These are phyloP conservation scores for Boletus sensibilis DNA, from an alignment of 768 basidiomycete species.

Conservation along the genomic window DNA sequence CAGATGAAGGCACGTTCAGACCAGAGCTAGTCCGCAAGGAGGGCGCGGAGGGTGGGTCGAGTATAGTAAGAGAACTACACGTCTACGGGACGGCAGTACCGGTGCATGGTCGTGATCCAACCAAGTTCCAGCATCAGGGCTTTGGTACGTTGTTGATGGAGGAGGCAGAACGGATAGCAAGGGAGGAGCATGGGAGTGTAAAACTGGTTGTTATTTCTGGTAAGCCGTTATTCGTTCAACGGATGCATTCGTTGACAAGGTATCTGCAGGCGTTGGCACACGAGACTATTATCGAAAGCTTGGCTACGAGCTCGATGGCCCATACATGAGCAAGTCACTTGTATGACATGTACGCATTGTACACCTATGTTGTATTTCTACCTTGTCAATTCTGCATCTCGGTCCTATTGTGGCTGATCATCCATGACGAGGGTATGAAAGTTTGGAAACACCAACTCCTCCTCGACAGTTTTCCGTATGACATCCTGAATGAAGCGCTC, in stretches of 20 bases:
- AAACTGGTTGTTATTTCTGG: conserved; percentile 98
- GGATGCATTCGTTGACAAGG: neutral
- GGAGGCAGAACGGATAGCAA: conserved; percentile 96
- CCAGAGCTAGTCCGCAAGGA: conserved; percentile 79
- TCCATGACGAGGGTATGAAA: conserved; percentile 77
- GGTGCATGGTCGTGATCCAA: conserved; percentile 95
- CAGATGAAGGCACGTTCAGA: conserved; percentile 94
- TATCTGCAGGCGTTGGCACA: conserved; percentile 79
- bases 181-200: conserved; percentile 93
- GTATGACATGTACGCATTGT: conserved; percentile 32
- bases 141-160: conserved; percentile 98
- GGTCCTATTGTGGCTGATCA: conserved; percentile 29
- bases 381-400: neutral
- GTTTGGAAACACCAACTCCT: conserved; percentile 95
- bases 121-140: conserved; percentile 96
- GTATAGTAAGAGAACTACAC: conserved; percentile 93
- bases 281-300: conserved; percentile 94
- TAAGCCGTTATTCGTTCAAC: conserved; percentile 33
- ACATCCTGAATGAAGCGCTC: conserved; percentile 96
- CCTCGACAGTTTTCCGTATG: conserved; percentile 91
- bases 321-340: conserved; percentile 93
- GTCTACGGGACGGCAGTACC: conserved; percentile 98
- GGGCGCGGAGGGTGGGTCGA: conserved; percentile 74
- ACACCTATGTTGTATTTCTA: conserved; percentile 12
- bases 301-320: conserved; percentile 93